Evolutionary conservation across 345 rosid species (phyloP).

Genomic region (Hibiscus mutabilis): DNA sequence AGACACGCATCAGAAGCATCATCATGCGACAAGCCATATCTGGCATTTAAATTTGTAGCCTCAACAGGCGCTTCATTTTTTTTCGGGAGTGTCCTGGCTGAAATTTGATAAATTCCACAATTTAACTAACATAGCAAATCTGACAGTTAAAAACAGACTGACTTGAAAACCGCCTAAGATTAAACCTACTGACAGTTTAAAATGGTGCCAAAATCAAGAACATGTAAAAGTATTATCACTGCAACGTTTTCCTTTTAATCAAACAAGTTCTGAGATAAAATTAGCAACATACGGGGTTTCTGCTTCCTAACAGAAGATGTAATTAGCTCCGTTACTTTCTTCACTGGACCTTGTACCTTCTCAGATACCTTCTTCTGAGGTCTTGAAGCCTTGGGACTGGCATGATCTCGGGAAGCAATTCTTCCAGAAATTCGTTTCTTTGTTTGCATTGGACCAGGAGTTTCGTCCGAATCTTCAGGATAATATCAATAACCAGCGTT

Average conservation of each 20-base stretch:
- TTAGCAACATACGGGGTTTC: slow-evolving; percentile 29
- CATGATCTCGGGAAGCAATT: slow-evolving; percentile 38
- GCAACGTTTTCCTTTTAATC: neutral
- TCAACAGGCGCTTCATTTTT: slow-evolving; percentile 29
- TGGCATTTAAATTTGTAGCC: slow-evolving; percentile 24
- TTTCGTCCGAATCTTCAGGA: neutral
- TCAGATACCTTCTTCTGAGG: slow-evolving; percentile 45
- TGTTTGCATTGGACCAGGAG: slow-evolving; percentile 43
- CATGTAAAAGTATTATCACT: neutral
- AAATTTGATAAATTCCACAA: slow-evolving; percentile 12
- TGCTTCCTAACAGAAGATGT: slow-evolving; percentile 68
- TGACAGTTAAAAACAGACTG: neutral
- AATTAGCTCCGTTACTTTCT: slow-evolving; percentile 49
- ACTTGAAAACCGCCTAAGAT: neutral
- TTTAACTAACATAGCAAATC: neutral
- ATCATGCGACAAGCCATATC: slow-evolving; percentile 17
- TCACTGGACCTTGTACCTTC: slow-evolving; percentile 37
- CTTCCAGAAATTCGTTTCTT: slow-evolving; percentile 49
- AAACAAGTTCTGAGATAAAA: neutral
- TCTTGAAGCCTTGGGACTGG: slow-evolving; percentile 43
- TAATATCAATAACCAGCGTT: neutral
- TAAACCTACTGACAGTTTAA: neutral
- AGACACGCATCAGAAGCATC: slow-evolving; percentile 23
- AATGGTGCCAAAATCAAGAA: neutral
- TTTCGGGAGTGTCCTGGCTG: slow-evolving; percentile 32